These are phyloP conservation scores for Talaromyces trachyspermus DNA, from an alignment of 495 filamentous ascomycete species.

Conservation along the genomic window DNA sequence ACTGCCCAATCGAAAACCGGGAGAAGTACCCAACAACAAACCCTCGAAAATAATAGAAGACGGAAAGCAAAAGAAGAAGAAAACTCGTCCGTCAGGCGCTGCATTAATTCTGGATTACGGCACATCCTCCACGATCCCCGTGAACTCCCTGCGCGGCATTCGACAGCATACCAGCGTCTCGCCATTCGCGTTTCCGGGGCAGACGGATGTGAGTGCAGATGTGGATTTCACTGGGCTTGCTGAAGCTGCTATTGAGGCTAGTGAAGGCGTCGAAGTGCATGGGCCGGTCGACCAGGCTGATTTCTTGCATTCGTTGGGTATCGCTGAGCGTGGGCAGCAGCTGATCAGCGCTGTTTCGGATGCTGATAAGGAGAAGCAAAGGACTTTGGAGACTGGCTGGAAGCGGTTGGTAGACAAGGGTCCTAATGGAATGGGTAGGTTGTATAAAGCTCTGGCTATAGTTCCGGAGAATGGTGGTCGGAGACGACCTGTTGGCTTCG, in stretches of 20 bases:
- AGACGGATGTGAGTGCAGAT: conserved; percentile 80
- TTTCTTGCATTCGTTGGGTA: conserved; percentile 75
- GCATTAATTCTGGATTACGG: conserved; percentile 95
- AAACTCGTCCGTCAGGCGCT: conserved; percentile 63
- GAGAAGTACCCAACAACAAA: not conserved
- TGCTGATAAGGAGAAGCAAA: conserved; percentile 43
- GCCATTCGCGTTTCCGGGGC: conserved; percentile 69
- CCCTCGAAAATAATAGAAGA: not conserved
- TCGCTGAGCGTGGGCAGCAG: conserved; percentile 65
- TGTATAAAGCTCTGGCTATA: conserved; percentile 91
- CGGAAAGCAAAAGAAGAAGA: conserved; percentile 32
- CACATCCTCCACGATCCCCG: conserved; percentile 65
- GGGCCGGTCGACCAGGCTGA: conserved; percentile 82
- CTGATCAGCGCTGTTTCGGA: conserved; percentile 41
- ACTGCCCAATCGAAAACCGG: not conserved
- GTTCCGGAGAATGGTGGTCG: conserved; percentile 70
- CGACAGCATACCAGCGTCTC: conserved; percentile 61
- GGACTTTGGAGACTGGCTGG: conserved; percentile 65
- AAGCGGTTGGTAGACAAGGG: conserved; percentile 71
- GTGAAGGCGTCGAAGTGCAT: conserved; percentile 78
- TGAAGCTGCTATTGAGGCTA: conserved; percentile 67
- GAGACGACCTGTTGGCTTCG: conserved; percentile 83
- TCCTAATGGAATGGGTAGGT: conserved; percentile 77
- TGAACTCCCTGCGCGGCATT: conserved; percentile 85
- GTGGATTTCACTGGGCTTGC: conserved; percentile 85